A percentile compares a stretch with the other conserved stretches of the same genome.
Conservation (phyloP, 768 basidiomycete genomes). For the Podaxis sp. region DNA sequence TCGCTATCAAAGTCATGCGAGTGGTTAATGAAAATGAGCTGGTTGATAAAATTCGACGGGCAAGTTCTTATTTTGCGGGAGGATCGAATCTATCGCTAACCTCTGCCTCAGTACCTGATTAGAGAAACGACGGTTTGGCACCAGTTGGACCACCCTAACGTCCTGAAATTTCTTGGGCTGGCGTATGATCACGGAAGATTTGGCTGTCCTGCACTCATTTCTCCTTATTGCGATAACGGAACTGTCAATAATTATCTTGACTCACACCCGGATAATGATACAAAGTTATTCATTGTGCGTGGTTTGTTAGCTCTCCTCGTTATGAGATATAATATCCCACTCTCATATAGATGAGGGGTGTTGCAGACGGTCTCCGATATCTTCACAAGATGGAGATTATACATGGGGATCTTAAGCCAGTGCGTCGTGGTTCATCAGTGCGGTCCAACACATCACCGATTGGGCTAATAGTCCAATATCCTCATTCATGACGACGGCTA, state of each 20-base stretch:
- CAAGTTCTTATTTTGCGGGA: neutral
- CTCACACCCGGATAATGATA: neutral
- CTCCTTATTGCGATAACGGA: constrained; percentile 5
- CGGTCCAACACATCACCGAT: neutral
- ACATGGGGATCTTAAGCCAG: constrained; percentile 12
- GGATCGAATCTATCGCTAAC: neutral
- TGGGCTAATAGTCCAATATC: neutral
- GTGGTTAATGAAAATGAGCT: neutral
- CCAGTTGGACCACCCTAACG: constrained; percentile 19
- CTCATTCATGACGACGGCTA: constrained; percentile 2
- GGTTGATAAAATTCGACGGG: neutral
- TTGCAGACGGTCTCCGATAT: constrained; percentile 3
- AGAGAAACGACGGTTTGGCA: constrained; percentile 21
- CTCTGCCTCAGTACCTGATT: constrained; percentile 3
- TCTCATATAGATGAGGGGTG: neutral
- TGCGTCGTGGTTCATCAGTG: neutral
- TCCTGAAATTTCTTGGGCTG: constrained; percentile 21
- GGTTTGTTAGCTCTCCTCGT: neutral
- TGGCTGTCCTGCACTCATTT: constrained; percentile 2
- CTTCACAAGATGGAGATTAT: neutral
- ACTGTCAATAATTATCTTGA: neutral
- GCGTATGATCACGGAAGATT: neutral
- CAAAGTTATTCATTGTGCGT: neutral
- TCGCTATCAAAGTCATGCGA: constrained; percentile 5
- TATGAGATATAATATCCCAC: neutral